Percentiles rank a stretch among this genome's conserved stretches.
phyloP scores from a whole-genome alignment of 2,329 filamentous ascomycete species.

The Byssoonygena ceratinophila region DNA sequence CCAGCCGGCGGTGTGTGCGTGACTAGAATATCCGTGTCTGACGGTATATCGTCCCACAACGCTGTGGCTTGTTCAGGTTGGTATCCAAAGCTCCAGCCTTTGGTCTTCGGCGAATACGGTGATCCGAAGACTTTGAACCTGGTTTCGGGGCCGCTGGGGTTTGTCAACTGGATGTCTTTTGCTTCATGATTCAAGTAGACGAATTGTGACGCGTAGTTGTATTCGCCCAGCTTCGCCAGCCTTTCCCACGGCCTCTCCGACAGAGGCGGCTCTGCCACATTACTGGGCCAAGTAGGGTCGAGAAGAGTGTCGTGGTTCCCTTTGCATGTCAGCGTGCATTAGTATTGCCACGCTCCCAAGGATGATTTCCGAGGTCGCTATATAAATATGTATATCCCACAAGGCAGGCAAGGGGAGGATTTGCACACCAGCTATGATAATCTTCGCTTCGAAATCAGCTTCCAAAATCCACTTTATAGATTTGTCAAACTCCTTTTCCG shows the following conservation, averaged over 20 bases:
- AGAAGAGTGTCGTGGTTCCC: constrained; percentile 51
- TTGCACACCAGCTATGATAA: constrained; percentile 43
- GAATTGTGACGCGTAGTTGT: constrained; percentile 20
- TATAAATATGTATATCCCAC: too few species aligned
- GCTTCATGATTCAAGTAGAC: constrained; percentile 45
- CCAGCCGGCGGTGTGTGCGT: constrained; percentile 46
- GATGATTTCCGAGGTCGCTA: not conserved
- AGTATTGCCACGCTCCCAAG: not conserved
- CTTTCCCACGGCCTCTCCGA: not conserved
- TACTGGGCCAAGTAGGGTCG: constrained; percentile 28
- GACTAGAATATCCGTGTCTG: constrained; percentile 44
- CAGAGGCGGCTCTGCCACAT: constrained; percentile 18
- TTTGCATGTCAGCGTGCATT: constrained; percentile 20
- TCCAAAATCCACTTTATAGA: constrained; percentile 45
- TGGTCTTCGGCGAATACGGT: constrained; percentile 41
- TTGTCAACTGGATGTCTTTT: constrained; percentile 36
- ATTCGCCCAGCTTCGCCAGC: not conserved
- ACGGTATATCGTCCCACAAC: constrained; percentile 43
- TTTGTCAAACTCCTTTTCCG: constrained; percentile 41
- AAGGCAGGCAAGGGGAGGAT: not conserved
- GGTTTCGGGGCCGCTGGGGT: constrained; percentile 38
- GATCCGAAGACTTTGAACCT: constrained; percentile 49
- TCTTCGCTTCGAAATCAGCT: constrained; percentile 45
- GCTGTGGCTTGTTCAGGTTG: constrained; percentile 20
- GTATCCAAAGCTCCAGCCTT: constrained; percentile 50